Evolutionary conservation across 2,329 filamentous ascomycete genomes (phyloP), one percentile per base, ranked within the genome.

Genomic region (Botrytis elliptica): DNA sequence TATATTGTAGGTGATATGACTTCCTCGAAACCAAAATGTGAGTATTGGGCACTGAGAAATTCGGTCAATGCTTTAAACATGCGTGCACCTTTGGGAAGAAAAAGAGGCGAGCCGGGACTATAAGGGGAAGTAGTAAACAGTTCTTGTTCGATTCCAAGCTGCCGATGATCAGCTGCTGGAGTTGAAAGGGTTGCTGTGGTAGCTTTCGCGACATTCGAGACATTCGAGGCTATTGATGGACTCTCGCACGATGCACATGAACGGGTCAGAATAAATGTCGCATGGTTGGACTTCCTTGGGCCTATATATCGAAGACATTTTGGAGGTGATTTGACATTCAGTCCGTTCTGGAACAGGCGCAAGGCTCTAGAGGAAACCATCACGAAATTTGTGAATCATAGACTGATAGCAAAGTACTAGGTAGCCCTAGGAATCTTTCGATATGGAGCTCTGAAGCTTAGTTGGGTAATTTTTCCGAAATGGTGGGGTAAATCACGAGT

Each of bases 1-100:
- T 96, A 97, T 80, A 97, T 96, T 67, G 91, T 96, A 2, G 94
- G 94, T 12, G 93, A 96, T 78, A 97, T 90, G 76, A 97, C 94
- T 82, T 97, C 94, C 77, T 94, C 88, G 81, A 95, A 97, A 74
- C 94, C 94, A 83, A 95, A 96, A 76, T 90, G 88, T 40, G 91
- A 88, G 80, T 97, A 97, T 81, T 97, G 93, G 74, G 91, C 90
- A 76, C 94, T 92, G 73, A 97, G 86, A 80, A 96, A 97, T 62
- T 91, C 87, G 74, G 94, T 89, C 36, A 97, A 88, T 72, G 93
- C 92, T 81, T 96, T 95, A 85, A 97, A 94, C 78, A 97, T 89
- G 73, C 90, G 90, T 0, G 94, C 88, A 76, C 94, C 94, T 80
- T 93, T 91, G 36, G 94, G 94, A 9, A 95, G 87, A 79, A 97